Conservation (phyloP, 345 rosid genomes). For the Raphanus raphanistrum region DNA sequence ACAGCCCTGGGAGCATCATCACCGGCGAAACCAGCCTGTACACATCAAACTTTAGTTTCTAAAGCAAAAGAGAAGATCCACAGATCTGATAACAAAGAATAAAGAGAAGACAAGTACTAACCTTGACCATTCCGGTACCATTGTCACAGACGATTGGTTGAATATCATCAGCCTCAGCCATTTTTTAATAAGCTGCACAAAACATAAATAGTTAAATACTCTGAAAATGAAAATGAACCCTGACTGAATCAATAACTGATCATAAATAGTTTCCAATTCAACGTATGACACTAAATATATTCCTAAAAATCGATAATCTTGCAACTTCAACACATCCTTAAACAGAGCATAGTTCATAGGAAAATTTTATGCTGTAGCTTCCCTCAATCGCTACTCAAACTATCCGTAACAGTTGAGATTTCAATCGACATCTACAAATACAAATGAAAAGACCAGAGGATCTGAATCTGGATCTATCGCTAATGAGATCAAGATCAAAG, state of each 20-base stretch:
- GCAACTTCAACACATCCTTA: conserved; percentile 15
- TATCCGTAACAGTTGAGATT: neutral
- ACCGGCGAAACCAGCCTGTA: conserved; percentile 61
- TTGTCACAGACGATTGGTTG: conserved; percentile 49
- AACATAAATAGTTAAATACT: neutral
- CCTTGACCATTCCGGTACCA: conserved; percentile 48
- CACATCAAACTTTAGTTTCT: neutral
- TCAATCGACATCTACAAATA: neutral
- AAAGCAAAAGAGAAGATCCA: conserved; percentile 1
- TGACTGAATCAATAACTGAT: neutral
- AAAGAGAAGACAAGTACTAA: conserved; percentile 11
- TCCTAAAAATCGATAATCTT: neutral
- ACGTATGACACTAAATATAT: neutral
- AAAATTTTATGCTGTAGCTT: neutral
- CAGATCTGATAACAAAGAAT: neutral
- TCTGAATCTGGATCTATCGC: conserved; percentile 25
- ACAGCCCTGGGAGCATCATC: conserved; percentile 70
- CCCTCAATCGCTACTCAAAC: neutral
- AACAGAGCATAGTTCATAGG: neutral
- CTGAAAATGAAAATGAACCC: neutral
- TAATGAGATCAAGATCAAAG: conserved; percentile 7
- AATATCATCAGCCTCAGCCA: conserved; percentile 48
- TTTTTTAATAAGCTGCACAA: conserved; percentile 34
- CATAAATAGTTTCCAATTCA: neutral
- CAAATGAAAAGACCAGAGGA: neutral